A percentile compares a stretch with the other conserved stretches of the same genome.
Conservation (phyloP, 2,329 filamentous ascomycete species). For the Emergomyces pasteurianus region DNA sequence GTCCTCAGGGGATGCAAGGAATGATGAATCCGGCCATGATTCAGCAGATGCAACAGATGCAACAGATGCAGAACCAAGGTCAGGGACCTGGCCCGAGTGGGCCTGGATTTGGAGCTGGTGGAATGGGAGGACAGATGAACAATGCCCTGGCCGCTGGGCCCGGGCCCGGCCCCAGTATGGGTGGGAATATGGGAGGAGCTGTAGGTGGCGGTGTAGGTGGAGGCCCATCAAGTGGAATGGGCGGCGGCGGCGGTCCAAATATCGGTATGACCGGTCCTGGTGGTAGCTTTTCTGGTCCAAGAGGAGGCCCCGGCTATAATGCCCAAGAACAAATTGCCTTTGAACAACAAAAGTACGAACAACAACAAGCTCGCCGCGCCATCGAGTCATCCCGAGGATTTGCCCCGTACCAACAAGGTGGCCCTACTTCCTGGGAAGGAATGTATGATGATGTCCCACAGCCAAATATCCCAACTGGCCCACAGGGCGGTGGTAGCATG, state of each 20-base stretch:
- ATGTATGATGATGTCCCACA: constrained; percentile 97
- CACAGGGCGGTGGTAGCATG: constrained; percentile 36
- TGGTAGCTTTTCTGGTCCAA: constrained; percentile 33
- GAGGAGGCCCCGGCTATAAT: constrained; percentile 47
- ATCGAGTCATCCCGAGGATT: constrained; percentile 29
- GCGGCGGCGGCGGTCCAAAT: constrained; percentile 15
- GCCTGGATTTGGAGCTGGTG: constrained; percentile 30
- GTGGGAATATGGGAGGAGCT: constrained; percentile 22
- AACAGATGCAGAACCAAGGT: constrained; percentile 56
- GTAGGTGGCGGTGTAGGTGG: constrained; percentile 20
- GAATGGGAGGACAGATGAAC: constrained; percentile 27
- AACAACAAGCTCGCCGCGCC: constrained; percentile 49
- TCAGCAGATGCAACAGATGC: constrained; percentile 58
- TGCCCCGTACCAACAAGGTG: constrained; percentile 41
- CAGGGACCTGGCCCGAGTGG: neutral
- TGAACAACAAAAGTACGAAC: constrained; percentile 68
- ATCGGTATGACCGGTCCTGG: constrained; percentile 33
- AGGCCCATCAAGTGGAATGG: constrained; percentile 2
- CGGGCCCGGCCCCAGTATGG: constrained; percentile 7
- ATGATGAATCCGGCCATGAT: constrained; percentile 63
- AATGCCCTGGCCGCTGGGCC: constrained; percentile 21
- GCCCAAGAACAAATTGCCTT: constrained; percentile 62
- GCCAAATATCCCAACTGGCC: constrained; percentile 51
- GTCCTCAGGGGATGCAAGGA: constrained; percentile 45
- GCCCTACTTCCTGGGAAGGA: constrained; percentile 85